Conservation (phyloP, 176 grass and related monocot species). For the Lolium perenne region DNA sequence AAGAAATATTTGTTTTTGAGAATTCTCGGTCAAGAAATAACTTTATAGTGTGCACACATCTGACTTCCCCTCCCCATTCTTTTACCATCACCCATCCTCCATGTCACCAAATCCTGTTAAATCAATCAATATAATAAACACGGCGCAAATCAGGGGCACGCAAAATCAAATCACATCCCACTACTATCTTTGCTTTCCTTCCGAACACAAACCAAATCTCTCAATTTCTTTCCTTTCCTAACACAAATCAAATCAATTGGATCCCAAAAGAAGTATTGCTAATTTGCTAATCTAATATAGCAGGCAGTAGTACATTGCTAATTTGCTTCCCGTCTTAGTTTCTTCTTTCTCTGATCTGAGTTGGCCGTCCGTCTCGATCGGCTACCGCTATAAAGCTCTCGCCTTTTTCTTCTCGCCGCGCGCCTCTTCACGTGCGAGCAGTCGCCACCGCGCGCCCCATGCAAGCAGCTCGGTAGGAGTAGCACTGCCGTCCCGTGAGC, state of each 20-base stretch:
- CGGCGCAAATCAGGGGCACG: not conserved
- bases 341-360: not conserved
- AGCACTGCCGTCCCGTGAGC: constrained; percentile 39
- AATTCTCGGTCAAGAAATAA: too few species aligned
- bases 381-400: constrained; percentile 39
- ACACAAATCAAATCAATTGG: not conserved
- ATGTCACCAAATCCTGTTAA: not conserved
- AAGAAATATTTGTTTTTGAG: too few species aligned
- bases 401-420: constrained; percentile 52
- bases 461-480: not conserved
- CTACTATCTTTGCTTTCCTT: not conserved
- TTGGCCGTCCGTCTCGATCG: not conserved
- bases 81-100: not conserved
- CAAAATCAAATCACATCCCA: not conserved
- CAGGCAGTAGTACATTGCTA: not conserved
- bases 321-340: not conserved
- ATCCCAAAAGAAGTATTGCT: not conserved
- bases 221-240: not conserved
- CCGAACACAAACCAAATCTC: not conserved
- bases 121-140: not conserved
- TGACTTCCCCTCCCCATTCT: not conserved
- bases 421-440: constrained; percentile 52
- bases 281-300: too few species aligned
- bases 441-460: constrained; percentile 28
- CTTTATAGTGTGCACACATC: not conserved